Evolutionary conservation across 129 eudicot species (phyloP).

Genomic region (Tagetes erecta): DNA sequence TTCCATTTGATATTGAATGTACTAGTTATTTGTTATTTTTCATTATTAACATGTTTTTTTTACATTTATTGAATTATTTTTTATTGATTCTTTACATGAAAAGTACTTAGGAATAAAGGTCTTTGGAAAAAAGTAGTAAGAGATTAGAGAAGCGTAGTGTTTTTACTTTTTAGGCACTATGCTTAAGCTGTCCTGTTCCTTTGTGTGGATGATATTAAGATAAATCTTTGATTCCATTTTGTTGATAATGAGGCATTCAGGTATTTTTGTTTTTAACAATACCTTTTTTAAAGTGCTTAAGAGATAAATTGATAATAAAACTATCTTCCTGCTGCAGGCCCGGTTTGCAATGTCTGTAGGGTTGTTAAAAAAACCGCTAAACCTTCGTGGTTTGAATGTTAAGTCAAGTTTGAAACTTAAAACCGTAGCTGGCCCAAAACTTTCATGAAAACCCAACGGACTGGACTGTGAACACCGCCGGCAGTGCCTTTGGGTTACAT

Average conservation of each 20-base stretch:
- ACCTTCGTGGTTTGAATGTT: too few relatives aligned
- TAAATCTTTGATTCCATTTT: neutral
- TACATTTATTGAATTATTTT: constrained; percentile 8
- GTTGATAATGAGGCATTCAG: constrained; percentile 11
- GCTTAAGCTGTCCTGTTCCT: constrained; percentile 11
- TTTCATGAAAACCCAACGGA: too few relatives aligned
- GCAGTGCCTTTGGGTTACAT: neutral
- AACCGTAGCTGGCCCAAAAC: too few relatives aligned
- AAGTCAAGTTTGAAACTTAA: too few relatives aligned
- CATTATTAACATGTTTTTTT: neutral
- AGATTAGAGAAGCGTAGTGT: neutral
- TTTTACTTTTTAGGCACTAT: constrained; percentile 17
- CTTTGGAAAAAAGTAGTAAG: neutral
- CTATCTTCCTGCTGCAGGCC: neutral
- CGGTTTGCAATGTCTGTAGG: neutral
- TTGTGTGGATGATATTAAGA: constrained; percentile 1
- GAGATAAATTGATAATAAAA: neutral
- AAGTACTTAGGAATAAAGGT: constrained; percentile 25
- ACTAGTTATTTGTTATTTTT: neutral
- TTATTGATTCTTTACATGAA: neutral
- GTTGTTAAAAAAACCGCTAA: too few relatives aligned
- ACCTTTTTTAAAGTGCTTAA: constrained; percentile 6
- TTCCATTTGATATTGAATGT: neutral
- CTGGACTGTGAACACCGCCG: too few relatives aligned
- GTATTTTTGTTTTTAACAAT: constrained; percentile 2